Conservation (phyloP, 305 asterid species). For the Solanum hybrid region DNA sequence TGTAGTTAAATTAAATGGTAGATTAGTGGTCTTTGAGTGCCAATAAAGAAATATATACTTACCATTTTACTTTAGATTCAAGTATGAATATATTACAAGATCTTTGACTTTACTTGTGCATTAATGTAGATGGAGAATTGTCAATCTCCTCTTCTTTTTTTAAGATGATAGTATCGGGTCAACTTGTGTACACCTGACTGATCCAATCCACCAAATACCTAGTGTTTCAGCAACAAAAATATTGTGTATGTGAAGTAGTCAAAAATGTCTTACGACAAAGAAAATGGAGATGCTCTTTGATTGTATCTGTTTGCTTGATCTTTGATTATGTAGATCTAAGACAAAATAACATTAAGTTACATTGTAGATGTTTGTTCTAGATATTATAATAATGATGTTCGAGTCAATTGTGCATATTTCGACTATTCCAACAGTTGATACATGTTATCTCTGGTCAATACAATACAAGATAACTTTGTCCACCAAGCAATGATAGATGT, state of each 20-base stretch:
- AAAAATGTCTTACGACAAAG: not conserved
- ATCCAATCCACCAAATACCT: fast-evolving
- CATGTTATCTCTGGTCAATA: not conserved
- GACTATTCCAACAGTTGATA: not conserved
- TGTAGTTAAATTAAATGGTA: not conserved
- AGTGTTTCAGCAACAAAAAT: not conserved
- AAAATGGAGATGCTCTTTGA: not conserved
- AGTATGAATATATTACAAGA: not conserved
- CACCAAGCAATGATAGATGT: not conserved
- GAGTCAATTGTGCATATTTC: not conserved
- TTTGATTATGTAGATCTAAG: not conserved
- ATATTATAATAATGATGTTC: not conserved
- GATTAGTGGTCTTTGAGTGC: not conserved
- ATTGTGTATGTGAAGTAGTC: not conserved
- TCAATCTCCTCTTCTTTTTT: not conserved
- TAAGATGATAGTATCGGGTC: fast-evolving
- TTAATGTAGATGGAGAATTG: not conserved
- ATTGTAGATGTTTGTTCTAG: not conserved
- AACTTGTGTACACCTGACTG: not conserved
- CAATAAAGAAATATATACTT: not conserved
- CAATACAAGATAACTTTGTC: not conserved
- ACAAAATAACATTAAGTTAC: not conserved
- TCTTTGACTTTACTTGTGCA: not conserved
- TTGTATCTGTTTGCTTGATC: not conserved
- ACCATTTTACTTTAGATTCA: not conserved